Conservation (phyloP, 768 basidiomycete species). For the Pholiota microspora region DNA sequence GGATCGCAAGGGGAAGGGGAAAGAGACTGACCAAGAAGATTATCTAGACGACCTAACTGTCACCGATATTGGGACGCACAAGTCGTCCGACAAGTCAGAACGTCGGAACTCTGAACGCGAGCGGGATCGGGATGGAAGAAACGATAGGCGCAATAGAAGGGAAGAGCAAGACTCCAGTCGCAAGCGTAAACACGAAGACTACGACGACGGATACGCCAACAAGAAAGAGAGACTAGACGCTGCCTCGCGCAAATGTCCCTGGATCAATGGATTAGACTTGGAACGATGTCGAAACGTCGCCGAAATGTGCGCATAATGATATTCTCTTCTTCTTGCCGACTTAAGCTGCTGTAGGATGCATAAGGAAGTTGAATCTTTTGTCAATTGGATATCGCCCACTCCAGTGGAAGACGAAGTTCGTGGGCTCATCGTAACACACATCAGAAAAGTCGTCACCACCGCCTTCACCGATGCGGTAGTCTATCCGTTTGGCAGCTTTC, state of each 20-base stretch:
- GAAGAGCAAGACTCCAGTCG: slow-evolving; percentile 10
- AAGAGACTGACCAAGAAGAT: slow-evolving; percentile 8
- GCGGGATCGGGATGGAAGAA: slow-evolving; percentile 39
- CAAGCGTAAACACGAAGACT: slow-evolving; percentile 20
- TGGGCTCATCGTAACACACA: slow-evolving; percentile 64
- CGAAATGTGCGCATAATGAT: slow-evolving; percentile 64
- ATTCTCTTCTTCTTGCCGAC: slow-evolving; percentile 2
- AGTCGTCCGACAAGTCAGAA: no score
- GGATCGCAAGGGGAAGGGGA: slow-evolving; percentile 19
- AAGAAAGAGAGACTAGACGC: slow-evolving; percentile 53
- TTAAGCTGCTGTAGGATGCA: slow-evolving; percentile 60
- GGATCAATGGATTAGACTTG: slow-evolving; percentile 73
- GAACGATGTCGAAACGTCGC: slow-evolving; percentile 73
- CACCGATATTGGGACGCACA: slow-evolving; percentile 3
- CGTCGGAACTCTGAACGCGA: slow-evolving; percentile 29
- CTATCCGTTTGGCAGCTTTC: slow-evolving; percentile 87
- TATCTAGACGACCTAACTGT: not conserved
- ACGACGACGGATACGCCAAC: slow-evolving; percentile 38
- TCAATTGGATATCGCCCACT: slow-evolving; percentile 85
- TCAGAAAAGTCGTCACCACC: slow-evolving; percentile 61
- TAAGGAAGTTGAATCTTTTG: slow-evolving; percentile 81
- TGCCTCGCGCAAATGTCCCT: slow-evolving; percentile 60
- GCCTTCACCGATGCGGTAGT: slow-evolving; percentile 80
- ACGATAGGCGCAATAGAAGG: slow-evolving; percentile 15
- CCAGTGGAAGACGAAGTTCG: slow-evolving; percentile 84